A percentile compares a stretch with the other conserved stretches of the same genome.
phyloP scores from a whole-genome alignment of 2,329 filamentous ascomycete genomes.

The Coniochaeta sp. region DNA sequence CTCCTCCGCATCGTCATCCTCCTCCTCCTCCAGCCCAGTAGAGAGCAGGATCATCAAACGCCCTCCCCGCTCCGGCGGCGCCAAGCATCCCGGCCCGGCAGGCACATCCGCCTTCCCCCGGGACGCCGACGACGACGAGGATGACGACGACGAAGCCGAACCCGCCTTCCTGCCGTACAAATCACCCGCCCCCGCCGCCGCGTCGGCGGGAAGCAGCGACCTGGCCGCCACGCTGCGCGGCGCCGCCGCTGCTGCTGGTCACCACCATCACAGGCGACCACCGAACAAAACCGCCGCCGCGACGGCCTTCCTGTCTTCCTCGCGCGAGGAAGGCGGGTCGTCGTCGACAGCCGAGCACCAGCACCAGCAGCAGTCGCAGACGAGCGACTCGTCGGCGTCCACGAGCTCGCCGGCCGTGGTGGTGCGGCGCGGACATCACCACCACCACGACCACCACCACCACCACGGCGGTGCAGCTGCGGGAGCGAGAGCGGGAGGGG shows the following conservation, averaged over 20 bases:
- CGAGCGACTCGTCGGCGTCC: slow-evolving; percentile 57
- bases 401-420: slow-evolving; percentile 39
- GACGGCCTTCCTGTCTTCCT: neutral
- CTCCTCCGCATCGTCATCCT: slow-evolving; percentile 24
- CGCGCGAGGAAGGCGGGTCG: neutral
- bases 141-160: slow-evolving; percentile 46
- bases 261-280: too few species aligned
- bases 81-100: slow-evolving; percentile 16
- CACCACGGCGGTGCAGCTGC: slow-evolving; percentile 14
- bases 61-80: slow-evolving; percentile 43
- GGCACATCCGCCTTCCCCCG: slow-evolving; percentile 21
- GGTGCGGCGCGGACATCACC: slow-evolving; percentile 7
- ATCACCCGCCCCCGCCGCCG: slow-evolving; percentile 12
- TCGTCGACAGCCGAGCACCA: neutral
- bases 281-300: neutral
- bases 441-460: slow-evolving; percentile 17
- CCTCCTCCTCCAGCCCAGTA: slow-evolving; percentile 38
- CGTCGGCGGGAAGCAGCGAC: slow-evolving; percentile 19
- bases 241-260: too few species aligned
- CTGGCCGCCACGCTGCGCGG: slow-evolving; percentile 36
- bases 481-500: neutral
- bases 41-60: slow-evolving; percentile 55
- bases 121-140: too few species aligned
- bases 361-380: slow-evolving; percentile 34
- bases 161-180: slow-evolving; percentile 48